Conservation (phyloP, 495 filamentous ascomycete genomes). For the Xylaria palmicola region DNA sequence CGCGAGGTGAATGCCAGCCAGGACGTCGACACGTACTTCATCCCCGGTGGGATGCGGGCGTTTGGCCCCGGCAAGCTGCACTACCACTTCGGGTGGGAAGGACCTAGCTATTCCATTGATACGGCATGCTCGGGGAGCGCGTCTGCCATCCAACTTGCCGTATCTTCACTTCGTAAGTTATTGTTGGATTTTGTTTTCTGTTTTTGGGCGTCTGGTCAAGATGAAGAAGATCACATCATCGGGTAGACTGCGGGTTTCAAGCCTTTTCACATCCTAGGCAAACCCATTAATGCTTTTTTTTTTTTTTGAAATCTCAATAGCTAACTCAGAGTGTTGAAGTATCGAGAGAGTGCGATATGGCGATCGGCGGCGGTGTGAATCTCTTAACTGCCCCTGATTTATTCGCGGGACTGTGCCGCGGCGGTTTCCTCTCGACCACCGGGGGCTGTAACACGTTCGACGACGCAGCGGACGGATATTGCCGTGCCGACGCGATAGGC, state of each 20-base stretch:
- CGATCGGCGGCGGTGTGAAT: conserved; percentile 31
- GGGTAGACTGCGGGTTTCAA: no score
- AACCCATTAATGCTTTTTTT: no score
- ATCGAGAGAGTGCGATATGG: conserved; percentile 63
- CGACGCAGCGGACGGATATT: conserved; percentile 53
- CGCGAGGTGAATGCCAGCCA: conserved; percentile 73
- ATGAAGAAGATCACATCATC: no score
- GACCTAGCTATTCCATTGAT: conserved; percentile 41
- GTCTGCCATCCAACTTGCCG: conserved; percentile 34
- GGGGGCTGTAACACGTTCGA: conserved; percentile 23
- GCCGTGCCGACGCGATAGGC: conserved; percentile 45
- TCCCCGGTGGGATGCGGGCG: conserved; percentile 71
- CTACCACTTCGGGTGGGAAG: conserved; percentile 41
- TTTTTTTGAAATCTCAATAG: no score
- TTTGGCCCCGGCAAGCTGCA: conserved; percentile 57
- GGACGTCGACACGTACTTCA: conserved; percentile 79
- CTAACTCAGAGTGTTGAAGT: no score
- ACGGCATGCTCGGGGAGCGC: conserved; percentile 42
- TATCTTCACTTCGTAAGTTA: no score
- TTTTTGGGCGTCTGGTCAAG: no score
- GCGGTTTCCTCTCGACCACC: conserved; percentile 2
- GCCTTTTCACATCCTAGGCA: no score
- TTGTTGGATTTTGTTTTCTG: no score
- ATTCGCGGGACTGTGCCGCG: neutral
- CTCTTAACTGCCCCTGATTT: neutral